Base-by-base conservation (phyloP, 1,284 basidiomycete species). In the Sporisorium sorghi region DNA sequence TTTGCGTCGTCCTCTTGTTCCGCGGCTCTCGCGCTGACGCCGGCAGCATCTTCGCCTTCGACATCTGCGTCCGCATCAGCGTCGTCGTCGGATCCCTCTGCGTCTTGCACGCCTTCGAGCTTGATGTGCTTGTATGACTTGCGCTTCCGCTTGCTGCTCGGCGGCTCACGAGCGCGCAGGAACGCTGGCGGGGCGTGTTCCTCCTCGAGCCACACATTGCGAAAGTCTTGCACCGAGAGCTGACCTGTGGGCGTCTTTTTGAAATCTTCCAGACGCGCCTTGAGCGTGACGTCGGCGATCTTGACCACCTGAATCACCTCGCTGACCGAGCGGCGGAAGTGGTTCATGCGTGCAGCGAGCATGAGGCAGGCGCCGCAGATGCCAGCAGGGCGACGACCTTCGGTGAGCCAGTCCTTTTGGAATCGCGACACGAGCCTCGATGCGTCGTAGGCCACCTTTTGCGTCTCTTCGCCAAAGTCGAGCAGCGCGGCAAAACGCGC, bases 291-390 rank as follows among this genome's bases (percentile, higher is more conserved):
- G 77, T 98, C 94, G 26, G 95, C 94, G 73, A 98, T 97, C 86
- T 99, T 99, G 78, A 99, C 97, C 9, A 99, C 94, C 44, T 85
- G 85, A 12, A 98, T 94, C 55, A 99, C 91, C 85, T 99, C 97
- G 81, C 95, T 92, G 2, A 98, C 88, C 23, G 91, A 93, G 46
- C 97, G 88, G 39, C 95, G 88, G 83, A 97, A 99, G 84, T 97
- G 94, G 86, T 97, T 97, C 97, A 99, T 99, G 21, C 97, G 90
- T 32, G 94, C 96, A 0, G 97, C 97, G 19, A 99, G 89, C 39
- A 99, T 88, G 15, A 99, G 88, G 35, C 93, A 94, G 0, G 97
- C 97, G 30, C 97, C 97, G 84, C 96, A 98, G 63, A 99, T 95
- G 17, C 97, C 97, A 0, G 97, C 94, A 0, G 97, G 97, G 12